Conservation (phyloP, 2,329 filamentous ascomycete species). For the Ophiostoma montium region DNA sequence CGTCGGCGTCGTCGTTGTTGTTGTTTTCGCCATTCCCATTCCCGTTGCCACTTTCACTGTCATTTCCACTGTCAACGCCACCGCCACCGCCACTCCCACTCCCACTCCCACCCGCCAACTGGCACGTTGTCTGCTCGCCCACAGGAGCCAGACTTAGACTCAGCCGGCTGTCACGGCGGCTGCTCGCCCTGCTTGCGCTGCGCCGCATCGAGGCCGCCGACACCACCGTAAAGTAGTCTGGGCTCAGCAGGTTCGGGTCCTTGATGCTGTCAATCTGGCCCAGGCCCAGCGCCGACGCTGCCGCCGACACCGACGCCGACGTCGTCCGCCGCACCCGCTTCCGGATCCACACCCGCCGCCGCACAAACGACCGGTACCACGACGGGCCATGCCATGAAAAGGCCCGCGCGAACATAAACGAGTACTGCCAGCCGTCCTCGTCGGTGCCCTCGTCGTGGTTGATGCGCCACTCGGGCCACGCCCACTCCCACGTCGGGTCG, state of each 20-base stretch:
- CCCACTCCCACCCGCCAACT: not conserved
- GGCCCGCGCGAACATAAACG: constrained; percentile 62
- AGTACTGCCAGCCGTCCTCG: constrained; percentile 92
- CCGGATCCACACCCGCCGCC: constrained; percentile 75
- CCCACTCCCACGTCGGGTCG: constrained; percentile 92
- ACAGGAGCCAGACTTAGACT: constrained; percentile 22
- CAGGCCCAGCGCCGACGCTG: constrained; percentile 8
- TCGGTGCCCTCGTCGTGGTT: constrained; percentile 56
- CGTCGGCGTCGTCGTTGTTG: constrained; percentile 27
- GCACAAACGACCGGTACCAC: constrained; percentile 94
- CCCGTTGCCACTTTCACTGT: too few species aligned
- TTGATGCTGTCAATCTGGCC: constrained; percentile 24
- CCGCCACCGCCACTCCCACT: too few species aligned
- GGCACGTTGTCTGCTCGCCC: too few species aligned
- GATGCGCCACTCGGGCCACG: constrained; percentile 50
- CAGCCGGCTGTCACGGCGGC: constrained; percentile 14
- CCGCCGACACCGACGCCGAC: not conserved
- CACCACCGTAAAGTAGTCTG: constrained; percentile 69
- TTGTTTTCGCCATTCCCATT: too few species aligned
- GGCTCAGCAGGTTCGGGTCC: constrained; percentile 52
- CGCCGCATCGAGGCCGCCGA: constrained; percentile 31
- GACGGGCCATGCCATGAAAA: constrained; percentile 80
- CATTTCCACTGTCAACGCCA: too few species aligned
- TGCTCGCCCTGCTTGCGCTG: constrained; percentile 26
- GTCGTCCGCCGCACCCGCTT: constrained; percentile 48